Evolutionary conservation across 768 basidiomycete genomes (phyloP).

Genomic region (Filobasidium wieringae): DNA sequence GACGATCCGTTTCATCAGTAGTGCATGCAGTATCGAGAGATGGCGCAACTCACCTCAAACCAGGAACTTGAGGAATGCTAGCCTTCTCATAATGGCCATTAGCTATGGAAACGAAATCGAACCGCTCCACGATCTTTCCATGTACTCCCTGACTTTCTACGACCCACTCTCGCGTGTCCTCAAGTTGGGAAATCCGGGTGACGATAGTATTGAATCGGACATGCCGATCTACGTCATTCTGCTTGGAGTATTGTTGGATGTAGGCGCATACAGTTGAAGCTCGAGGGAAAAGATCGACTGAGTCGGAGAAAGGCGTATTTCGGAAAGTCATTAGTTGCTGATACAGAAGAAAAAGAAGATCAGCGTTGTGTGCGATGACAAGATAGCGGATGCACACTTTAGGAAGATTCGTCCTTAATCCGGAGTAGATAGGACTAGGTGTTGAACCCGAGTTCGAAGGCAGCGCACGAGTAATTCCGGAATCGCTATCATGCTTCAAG

Average conservation of each 20-base stretch:
- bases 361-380: neutral
- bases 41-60: conserved; percentile 23
- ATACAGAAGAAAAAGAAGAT: neutral
- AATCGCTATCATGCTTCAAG: neutral
- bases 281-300: conserved; percentile 21
- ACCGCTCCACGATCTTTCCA: conserved; percentile 15
- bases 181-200: conserved; percentile 18
- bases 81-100: conserved; percentile 39
- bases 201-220: conserved; percentile 58
- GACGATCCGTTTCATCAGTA: neutral
- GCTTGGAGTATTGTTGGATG: conserved; percentile 53
- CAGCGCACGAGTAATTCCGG: neutral
- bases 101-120: conserved; percentile 34
- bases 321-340: conserved; percentile 35
- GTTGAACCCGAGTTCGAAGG: neutral
- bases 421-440: conserved; percentile 30
- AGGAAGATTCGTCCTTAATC: conserved; percentile 32
- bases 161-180: neutral
- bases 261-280: conserved; percentile 50
- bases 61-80: conserved; percentile 33
- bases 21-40: neutral
- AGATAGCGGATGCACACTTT: conserved; percentile 17
- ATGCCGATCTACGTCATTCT: conserved; percentile 51
- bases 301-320: conserved; percentile 18
- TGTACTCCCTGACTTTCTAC: neutral